Percentiles rank a stretch among this genome's conserved stretches.
Conservation (phyloP, 164 flowering plant genomes). For the Liriodendron chinense region DNA sequence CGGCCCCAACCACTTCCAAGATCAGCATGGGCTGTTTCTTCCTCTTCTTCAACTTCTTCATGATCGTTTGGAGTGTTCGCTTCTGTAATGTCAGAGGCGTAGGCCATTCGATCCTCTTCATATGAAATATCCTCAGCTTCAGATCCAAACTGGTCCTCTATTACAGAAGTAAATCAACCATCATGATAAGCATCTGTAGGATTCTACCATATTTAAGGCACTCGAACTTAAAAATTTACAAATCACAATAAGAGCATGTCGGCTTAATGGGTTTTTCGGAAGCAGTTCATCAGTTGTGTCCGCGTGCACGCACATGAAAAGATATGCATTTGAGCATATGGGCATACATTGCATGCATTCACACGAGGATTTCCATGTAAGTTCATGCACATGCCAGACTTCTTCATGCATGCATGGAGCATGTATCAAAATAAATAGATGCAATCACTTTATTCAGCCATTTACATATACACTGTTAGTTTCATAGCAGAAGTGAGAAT, state of each 20-base stretch:
- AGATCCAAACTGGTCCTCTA: conserved; percentile 28
- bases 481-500: too few relatives aligned
- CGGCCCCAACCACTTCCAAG: conserved; percentile 93
- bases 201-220: background rate
- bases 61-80: conserved; percentile 11
- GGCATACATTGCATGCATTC: too few relatives aligned
- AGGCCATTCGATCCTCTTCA: conserved; percentile 20
- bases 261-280: background rate
- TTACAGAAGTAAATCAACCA: background rate
- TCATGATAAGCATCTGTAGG: background rate
- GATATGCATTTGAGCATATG: too few relatives aligned
- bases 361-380: too few relatives aligned
- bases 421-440: too few relatives aligned
- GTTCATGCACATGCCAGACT: too few relatives aligned
- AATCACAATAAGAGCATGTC: background rate
- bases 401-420: too few relatives aligned
- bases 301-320: too few relatives aligned
- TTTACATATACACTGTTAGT: too few relatives aligned
- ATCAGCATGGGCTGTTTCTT: conserved; percentile 28
- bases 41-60: conserved; percentile 21
- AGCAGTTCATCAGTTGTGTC: background rate
- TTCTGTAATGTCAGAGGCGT: conserved; percentile 24
- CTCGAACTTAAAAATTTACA: too few relatives aligned
- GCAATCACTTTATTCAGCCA: too few relatives aligned
- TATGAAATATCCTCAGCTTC: conserved; percentile 19